Percentiles rank a stretch among this genome's conserved stretches.
Conservation (phyloP, 495 filamentous ascomycete species). For the Geopyxis carbonaria region DNA sequence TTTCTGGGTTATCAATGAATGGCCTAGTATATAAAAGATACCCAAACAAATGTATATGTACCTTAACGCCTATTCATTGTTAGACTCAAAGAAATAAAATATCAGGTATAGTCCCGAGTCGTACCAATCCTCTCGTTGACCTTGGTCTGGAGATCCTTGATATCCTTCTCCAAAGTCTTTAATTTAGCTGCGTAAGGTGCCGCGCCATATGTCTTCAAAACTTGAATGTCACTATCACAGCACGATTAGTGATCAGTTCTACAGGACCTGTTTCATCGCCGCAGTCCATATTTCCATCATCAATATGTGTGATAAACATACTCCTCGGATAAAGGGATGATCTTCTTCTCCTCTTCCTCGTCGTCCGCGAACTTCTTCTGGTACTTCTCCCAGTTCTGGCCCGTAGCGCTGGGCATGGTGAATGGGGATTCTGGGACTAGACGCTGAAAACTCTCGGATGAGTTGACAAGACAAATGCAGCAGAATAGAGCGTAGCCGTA, state of each 20-base stretch:
- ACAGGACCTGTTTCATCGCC: not conserved
- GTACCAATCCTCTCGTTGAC: conserved; percentile 92
- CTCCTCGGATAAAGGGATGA: conserved; percentile 89
- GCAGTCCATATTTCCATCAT: conserved; percentile 3
- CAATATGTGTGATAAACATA: conserved; percentile 31
- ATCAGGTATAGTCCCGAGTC: conserved; percentile 27
- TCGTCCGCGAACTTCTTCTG: conserved; percentile 90
- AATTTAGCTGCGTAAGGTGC: conserved; percentile 83
- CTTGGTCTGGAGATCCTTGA: conserved; percentile 89
- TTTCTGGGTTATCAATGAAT: conserved; percentile 29
- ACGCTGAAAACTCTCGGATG: not conserved
- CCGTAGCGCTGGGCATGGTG: conserved; percentile 68
- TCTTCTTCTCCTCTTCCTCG: conserved; percentile 97
- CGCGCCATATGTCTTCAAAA: conserved; percentile 96
- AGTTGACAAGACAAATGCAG: not conserved
- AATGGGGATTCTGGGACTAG: not conserved
- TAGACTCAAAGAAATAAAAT: conserved; percentile 11
- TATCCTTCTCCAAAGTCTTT: conserved; percentile 93
- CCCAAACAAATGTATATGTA: conserved; percentile 11
- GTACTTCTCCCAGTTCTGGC: conserved; percentile 95
- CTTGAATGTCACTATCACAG: conserved; percentile 72
- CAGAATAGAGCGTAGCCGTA: not conserved
- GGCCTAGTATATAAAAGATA: conserved; percentile 3
- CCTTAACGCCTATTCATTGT: conserved; percentile 30
- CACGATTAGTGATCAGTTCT: conserved; percentile 3